Evolutionary conservation across 1,284 basidiomycete species (phyloP).

Genomic region (Phellopilus nigrolimitatus): DNA sequence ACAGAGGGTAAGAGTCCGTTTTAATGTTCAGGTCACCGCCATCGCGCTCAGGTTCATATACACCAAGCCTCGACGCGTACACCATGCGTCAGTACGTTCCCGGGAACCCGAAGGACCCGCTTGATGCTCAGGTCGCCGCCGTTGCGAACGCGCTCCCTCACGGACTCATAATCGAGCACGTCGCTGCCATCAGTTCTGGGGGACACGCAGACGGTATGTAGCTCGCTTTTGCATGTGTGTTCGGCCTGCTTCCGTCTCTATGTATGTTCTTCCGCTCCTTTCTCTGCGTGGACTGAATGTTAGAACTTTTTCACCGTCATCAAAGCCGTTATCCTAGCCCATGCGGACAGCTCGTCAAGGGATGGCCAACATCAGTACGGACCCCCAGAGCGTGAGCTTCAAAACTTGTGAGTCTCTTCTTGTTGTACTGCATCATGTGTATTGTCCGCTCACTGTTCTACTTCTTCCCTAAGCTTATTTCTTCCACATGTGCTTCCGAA

Average conservation of each 20-base stretch:
- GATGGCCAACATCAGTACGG: conserved; percentile 64
- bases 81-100: conserved; percentile 64
- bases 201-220: no score
- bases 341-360: conserved; percentile 41
- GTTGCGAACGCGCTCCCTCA: conserved; percentile 75
- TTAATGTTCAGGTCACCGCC: no score
- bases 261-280: background rate
- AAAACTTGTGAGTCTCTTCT: conserved; percentile 45
- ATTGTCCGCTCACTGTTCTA: conserved; percentile 15
- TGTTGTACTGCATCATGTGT: background rate
- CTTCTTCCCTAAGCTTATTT: conserved; percentile 20
- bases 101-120: conserved; percentile 66
- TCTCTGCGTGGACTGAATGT: background rate
- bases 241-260: conserved; percentile 2
- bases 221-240: no score
- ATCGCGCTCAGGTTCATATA: conserved; percentile 58
- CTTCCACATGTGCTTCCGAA: conserved; percentile 15
- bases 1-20: conserved; percentile 38
- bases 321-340: conserved; percentile 73
- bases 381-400: conserved; percentile 60
- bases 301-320: conserved; percentile 94
- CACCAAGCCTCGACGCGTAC: conserved; percentile 48
- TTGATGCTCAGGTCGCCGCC: conserved; percentile 74
- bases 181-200: no score
- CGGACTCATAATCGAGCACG: conserved; percentile 68